Percentiles rank a stretch among this genome's conserved stretches.
These are phyloP conservation scores for Cladophialophora yegresii DNA, from an alignment of 2,329 filamentous ascomycete species.

Conservation along the genomic window DNA sequence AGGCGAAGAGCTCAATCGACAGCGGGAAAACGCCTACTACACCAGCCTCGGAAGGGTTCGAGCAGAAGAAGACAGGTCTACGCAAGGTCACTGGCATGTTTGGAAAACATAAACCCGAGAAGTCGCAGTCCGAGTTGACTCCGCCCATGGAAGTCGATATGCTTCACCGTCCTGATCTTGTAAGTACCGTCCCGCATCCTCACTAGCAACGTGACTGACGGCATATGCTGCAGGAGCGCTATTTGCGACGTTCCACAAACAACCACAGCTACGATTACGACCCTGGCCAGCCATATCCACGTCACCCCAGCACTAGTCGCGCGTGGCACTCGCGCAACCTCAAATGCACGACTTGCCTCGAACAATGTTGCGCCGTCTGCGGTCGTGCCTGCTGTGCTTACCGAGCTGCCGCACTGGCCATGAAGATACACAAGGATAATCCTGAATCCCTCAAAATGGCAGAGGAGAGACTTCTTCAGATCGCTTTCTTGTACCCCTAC, in stretches of 20 bases:
- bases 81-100: conserved; percentile 34
- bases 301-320: conserved; percentile 36
- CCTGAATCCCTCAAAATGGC: conserved; percentile 24
- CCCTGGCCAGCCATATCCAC: conserved; percentile 27
- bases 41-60: conserved; percentile 18
- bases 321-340: conserved; percentile 41
- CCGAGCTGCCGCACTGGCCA: conserved; percentile 31
- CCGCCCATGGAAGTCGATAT: conserved; percentile 13
- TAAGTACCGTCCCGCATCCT: conserved; percentile 12
- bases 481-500: conserved; percentile 35
- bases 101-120: conserved; percentile 29
- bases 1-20: conserved; percentile 15
- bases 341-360: conserved; percentile 39
- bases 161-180: conserved; percentile 27
- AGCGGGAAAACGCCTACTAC: conserved; percentile 19
- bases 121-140: conserved; percentile 7
- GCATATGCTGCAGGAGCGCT: conserved; percentile 25
- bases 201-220: neutral
- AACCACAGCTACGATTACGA: conserved; percentile 32
- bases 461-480: conserved; percentile 33
- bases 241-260: conserved; percentile 30
- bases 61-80: conserved; percentile 28
- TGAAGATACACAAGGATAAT: conserved; percentile 29
- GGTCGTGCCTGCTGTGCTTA: conserved; percentile 41
- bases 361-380: conserved; percentile 39